Evolutionary conservation across 768 basidiomycete species (phyloP).

Genomic region (Pisolithus orientalis): DNA sequence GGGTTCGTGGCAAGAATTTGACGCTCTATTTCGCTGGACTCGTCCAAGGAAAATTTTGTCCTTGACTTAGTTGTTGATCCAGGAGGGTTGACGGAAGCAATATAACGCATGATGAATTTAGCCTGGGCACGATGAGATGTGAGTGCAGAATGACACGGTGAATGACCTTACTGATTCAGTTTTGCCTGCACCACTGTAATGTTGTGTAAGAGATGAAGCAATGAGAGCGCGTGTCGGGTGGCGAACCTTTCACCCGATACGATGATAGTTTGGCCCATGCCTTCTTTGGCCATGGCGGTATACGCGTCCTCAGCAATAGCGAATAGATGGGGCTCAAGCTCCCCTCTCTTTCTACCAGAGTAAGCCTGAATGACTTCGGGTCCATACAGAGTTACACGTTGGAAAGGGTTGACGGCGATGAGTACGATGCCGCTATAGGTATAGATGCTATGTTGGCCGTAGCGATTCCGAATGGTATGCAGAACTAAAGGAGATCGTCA

Average conservation of each 20-base stretch:
- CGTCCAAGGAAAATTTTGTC: slow-evolving; percentile 71
- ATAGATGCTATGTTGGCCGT: slow-evolving; percentile 95
- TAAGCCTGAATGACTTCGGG: slow-evolving; percentile 98
- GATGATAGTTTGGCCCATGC: slow-evolving; percentile 96
- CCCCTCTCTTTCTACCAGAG: slow-evolving; percentile 84
- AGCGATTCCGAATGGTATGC: slow-evolving; percentile 95
- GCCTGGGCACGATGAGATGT: slow-evolving; percentile 43
- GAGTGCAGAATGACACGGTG: not conserved
- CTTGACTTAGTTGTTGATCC: slow-evolving; percentile 53
- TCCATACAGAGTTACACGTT: slow-evolving; percentile 94
- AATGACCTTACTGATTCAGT: slow-evolving; percentile 77
- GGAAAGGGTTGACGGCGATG: slow-evolving; percentile 98
- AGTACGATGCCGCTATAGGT: slow-evolving; percentile 99
- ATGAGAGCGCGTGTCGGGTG: not conserved
- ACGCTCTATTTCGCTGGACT: slow-evolving; percentile 90
- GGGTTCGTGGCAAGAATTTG: slow-evolving; percentile 99
- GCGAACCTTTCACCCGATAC: slow-evolving; percentile 94
- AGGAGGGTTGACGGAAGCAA: slow-evolving; percentile 93
- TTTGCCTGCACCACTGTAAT: slow-evolving; percentile 92
- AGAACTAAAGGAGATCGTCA: slow-evolving; percentile 51
- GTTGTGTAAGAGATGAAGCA: slow-evolving; percentile 7
- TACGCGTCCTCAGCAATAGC: slow-evolving; percentile 99
- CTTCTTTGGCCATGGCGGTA: slow-evolving; percentile 91
- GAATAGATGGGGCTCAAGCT: slow-evolving; percentile 95
- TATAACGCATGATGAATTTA: slow-evolving; percentile 98